These are phyloP conservation scores for Aspergillus terreus DNA, from an alignment of 2,329 filamentous ascomycete species.

Conservation along the genomic window DNA sequence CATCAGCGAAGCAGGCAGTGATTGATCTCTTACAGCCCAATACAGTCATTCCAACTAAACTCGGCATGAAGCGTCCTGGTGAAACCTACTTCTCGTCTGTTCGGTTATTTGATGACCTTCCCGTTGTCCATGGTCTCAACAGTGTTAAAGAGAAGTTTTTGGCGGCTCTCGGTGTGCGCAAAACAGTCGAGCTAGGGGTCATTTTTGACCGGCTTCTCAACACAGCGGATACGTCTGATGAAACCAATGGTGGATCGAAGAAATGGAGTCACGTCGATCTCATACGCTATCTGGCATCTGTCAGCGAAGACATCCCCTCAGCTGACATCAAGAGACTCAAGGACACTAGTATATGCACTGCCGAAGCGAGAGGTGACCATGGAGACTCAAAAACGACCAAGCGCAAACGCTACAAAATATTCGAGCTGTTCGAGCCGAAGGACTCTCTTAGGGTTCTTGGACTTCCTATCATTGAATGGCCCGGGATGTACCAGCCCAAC, in stretches of 20 bases:
- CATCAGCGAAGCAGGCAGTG: slow-evolving; percentile 62
- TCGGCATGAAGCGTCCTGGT: slow-evolving; percentile 78
- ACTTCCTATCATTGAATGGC: slow-evolving; percentile 79
- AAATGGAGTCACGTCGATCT: slow-evolving; percentile 93
- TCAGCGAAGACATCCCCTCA: slow-evolving; percentile 79
- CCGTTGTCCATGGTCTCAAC: slow-evolving; percentile 70
- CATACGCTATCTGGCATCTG: slow-evolving; percentile 89
- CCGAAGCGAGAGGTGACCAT: slow-evolving; percentile 51
- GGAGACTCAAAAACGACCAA: slow-evolving; percentile 53
- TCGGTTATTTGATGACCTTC: slow-evolving; percentile 89
- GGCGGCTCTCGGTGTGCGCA: slow-evolving; percentile 77
- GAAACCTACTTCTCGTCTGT: slow-evolving; percentile 94
- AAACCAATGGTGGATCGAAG: slow-evolving; percentile 45
- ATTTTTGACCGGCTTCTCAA: slow-evolving; percentile 84
- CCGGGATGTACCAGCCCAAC: slow-evolving; percentile 62
- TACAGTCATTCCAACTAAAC: slow-evolving; percentile 82
- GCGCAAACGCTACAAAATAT: slow-evolving; percentile 63
- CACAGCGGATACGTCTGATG: slow-evolving; percentile 45
- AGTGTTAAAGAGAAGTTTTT: slow-evolving; percentile 90
- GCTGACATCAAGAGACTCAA: slow-evolving; percentile 77
- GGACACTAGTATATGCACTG: slow-evolving; percentile 76
- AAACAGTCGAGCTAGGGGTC: slow-evolving; percentile 90
- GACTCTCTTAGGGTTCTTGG: slow-evolving; percentile 65
- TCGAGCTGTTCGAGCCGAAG: slow-evolving; percentile 77
- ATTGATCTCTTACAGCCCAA: slow-evolving; percentile 61